Conservation (phyloP, 352 stramenopile species). For the Globisporangium middletonii region DNA sequence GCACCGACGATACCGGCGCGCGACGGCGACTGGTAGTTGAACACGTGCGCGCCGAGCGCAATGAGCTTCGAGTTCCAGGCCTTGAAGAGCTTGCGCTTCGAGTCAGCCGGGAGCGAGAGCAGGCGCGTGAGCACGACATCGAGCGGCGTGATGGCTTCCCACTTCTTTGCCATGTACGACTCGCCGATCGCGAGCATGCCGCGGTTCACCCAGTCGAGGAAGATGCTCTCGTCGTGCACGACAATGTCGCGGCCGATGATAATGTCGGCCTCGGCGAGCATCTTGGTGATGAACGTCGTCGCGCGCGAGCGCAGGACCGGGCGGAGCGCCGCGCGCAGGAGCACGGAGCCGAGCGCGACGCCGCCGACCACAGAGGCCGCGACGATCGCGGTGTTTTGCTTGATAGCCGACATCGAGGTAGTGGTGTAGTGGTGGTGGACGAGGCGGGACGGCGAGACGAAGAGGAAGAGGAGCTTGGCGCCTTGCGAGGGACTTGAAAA, state of each 20-base stretch:
- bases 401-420: slow-evolving; percentile 29
- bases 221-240: slow-evolving; percentile 80
- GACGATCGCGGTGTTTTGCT: slow-evolving; percentile 70
- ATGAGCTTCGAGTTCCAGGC: slow-evolving; percentile 84
- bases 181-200: slow-evolving; percentile 84
- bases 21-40: slow-evolving; percentile 86
- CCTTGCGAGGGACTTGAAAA: slow-evolving; percentile 11
- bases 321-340: slow-evolving; percentile 62
- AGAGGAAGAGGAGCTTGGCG: neutral
- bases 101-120: slow-evolving; percentile 55
- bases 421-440: neutral
- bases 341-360: slow-evolving; percentile 59
- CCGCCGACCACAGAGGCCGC: slow-evolving; percentile 55
- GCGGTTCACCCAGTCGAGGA: slow-evolving; percentile 81
- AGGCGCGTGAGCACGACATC: slow-evolving; percentile 73
- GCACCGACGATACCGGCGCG: slow-evolving; percentile 75
- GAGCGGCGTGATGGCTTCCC: slow-evolving; percentile 75
- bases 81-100: slow-evolving; percentile 84
- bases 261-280: slow-evolving; percentile 79
- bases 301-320: slow-evolving; percentile 62
- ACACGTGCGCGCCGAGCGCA: slow-evolving; percentile 63
- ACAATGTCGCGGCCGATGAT: slow-evolving; percentile 75
- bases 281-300: slow-evolving; percentile 74
- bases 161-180: slow-evolving; percentile 88
- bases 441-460: neutral